A percentile compares a stretch with the other conserved stretches of the same genome.
Conservation (phyloP, 106 monocot species). For the Agapanthus africanus region DNA sequence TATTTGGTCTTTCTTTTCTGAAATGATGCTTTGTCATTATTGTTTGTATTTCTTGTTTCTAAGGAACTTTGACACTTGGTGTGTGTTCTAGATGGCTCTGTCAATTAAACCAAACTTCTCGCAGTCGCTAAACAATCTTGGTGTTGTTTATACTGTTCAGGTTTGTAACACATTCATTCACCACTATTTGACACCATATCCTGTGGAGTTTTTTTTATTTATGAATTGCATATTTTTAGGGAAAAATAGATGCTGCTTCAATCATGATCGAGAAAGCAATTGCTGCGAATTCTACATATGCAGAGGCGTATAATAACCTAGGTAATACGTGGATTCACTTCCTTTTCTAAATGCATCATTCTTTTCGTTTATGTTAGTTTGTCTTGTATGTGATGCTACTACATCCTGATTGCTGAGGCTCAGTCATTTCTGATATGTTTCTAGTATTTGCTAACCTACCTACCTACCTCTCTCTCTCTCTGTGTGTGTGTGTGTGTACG, state of each 20-base stretch:
- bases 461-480: no score
- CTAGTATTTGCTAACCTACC: no score
- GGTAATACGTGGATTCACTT: constrained; percentile 30
- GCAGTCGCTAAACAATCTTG: constrained; percentile 96
- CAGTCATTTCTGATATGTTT: neutral
- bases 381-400: neutral
- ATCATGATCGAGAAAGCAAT: constrained; percentile 99
- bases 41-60: neutral
- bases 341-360: neutral
- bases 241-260: constrained; percentile 97
- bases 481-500: no score
- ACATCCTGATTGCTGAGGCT: neutral
- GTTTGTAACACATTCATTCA: constrained; percentile 25
- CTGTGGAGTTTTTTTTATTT: neutral
- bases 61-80: neutral
- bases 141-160: constrained; percentile 99
- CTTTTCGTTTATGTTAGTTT: neutral
- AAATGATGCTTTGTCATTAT: neutral
- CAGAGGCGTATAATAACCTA: constrained; percentile 98
- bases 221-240: constrained; percentile 33
- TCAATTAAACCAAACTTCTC: constrained; percentile 95
- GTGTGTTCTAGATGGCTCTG: constrained; percentile 82
- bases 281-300: constrained; percentile 85
- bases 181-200: neutral
- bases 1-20: neutral